phyloP scores from a whole-genome alignment of 2,329 filamentous ascomycete genomes.

The Phoma herbarum region DNA sequence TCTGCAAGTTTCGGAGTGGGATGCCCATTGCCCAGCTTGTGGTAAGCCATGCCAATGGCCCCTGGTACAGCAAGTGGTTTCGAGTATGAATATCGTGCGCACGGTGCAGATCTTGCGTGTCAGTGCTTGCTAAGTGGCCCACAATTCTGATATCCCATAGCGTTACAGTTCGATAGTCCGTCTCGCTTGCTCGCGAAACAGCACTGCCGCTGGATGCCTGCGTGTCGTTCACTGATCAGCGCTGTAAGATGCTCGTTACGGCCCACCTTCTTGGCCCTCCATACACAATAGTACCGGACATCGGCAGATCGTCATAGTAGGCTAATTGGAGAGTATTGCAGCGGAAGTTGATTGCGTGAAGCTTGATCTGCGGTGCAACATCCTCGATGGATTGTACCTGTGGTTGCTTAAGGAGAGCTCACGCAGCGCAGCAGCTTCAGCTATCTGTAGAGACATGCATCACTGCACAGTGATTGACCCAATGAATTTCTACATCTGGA shows the following conservation, averaged over 20 bases:
- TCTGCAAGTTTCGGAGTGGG: conserved; percentile 26
- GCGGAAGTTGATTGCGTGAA: background rate
- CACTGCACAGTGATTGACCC: background rate
- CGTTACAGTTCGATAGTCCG: conserved; percentile 6
- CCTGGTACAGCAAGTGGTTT: conserved; percentile 28
- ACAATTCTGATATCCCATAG: conserved; percentile 22
- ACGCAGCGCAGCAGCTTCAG: background rate
- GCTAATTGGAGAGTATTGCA: background rate
- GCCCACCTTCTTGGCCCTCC: background rate
- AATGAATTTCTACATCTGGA: background rate
- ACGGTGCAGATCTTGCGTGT: conserved; percentile 31
- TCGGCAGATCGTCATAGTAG: background rate
- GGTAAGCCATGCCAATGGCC: conserved; percentile 27
- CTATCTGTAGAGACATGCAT: background rate
- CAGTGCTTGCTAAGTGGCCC: conserved; percentile 29
- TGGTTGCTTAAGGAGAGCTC: background rate
- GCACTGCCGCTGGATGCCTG: background rate
- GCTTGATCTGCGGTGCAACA: conserved; percentile 5
- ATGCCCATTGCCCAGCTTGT: conserved; percentile 27
- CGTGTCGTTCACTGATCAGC: background rate
- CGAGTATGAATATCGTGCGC: conserved; percentile 34
- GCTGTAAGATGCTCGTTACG: background rate
- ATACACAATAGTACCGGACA: background rate
- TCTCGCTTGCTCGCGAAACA: conserved; percentile 1
- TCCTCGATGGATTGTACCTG: background rate